Base-by-base conservation (phyloP, 1,284 basidiomycete genomes). In the Ceratobasidium sp. region DNA sequence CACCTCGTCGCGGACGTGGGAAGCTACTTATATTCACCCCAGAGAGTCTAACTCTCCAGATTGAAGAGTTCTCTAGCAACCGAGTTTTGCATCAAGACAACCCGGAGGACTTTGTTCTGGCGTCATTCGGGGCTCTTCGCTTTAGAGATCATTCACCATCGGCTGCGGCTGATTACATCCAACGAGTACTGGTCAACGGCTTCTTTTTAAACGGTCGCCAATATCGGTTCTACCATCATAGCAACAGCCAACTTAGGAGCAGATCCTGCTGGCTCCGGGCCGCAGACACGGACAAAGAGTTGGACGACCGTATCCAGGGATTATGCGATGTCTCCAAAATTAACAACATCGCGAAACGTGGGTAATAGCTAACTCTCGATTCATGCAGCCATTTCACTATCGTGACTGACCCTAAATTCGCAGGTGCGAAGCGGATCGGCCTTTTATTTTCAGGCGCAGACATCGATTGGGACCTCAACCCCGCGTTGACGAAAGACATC, bases 141-240 rank as follows among this genome's bases (percentile, higher is more conserved):
- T 89, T 89, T 73, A 83, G 84, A 18, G 85, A 84, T 72, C 81
- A 79, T 52, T 83, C 81, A 63, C 80, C 86, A 30, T 84, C 82
- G 32, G 82, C 82, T 26, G 83, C 82, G 1, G 80, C 83, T 58
- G 87, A 89, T 13, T 90, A 90, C 75, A 86, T 89, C 67, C 77
- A 81, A 41, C 83, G 87, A 43, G 78, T 89, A 71, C 82, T 89
- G 79, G 85, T 84, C 74, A 80, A 81, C 0, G 89, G 88, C 0
- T 73, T 90, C 1, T 85, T 84, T 75, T 77, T 90, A 74, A 89
- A 90, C 74, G 83, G 82, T 0, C 79, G 84, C 0, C 87, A 89
- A 76, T 89, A 89, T 79, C 84, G 88, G 2, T 90, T 90, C 77
- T 89, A 89, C 74, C 87, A 87, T 73, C 88, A 90, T 73, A 89